phyloP scores from a whole-genome alignment of 1,284 basidiomycete genomes.

The Ganoderma boninense region DNA sequence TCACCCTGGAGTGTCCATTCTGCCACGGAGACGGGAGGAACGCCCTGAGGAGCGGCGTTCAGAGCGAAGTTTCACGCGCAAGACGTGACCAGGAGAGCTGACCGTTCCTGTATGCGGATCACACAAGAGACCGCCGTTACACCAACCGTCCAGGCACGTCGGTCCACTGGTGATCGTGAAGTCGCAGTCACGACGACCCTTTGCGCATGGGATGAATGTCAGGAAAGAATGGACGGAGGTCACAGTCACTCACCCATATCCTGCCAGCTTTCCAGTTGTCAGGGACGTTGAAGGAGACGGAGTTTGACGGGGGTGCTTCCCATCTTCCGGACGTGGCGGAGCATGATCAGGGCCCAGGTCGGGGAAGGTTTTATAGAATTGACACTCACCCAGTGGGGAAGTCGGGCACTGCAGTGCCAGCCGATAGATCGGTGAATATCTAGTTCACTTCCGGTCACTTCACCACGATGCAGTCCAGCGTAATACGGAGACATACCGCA shows the following conservation, averaged over 20 bases:
- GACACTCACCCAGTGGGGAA: slow-evolving; percentile 38
- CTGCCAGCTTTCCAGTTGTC: slow-evolving; percentile 49
- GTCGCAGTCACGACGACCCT: slow-evolving; percentile 49
- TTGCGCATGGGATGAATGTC: not conserved
- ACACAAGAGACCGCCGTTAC: slow-evolving; percentile 57
- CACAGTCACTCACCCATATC: slow-evolving; percentile 43
- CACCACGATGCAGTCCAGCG: not conserved
- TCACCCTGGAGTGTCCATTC: slow-evolving; percentile 50
- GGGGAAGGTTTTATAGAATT: not conserved
- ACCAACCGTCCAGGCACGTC: slow-evolving; percentile 52
- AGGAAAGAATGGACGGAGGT: not conserved
- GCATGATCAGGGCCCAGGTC: not conserved
- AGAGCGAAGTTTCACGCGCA: not conserved
- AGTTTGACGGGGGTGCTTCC: slow-evolving; percentile 42
- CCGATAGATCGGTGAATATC: slow-evolving; percentile 39
- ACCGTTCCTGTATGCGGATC: slow-evolving; percentile 45
- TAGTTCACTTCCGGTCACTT: not conserved
- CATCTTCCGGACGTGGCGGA: slow-evolving; percentile 32
- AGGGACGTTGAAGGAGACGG: slow-evolving; percentile 44
- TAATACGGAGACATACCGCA: slow-evolving; percentile 31
- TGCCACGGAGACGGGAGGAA: slow-evolving; percentile 53
- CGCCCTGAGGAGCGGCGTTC: slow-evolving; percentile 38
- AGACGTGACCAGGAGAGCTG: slow-evolving; percentile 19
- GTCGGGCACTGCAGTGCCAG: slow-evolving; percentile 35
- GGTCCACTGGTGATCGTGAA: slow-evolving; percentile 50